Evolutionary conservation across 2,329 filamentous ascomycete genomes (phyloP).

Genomic region (Claviceps sp.): DNA sequence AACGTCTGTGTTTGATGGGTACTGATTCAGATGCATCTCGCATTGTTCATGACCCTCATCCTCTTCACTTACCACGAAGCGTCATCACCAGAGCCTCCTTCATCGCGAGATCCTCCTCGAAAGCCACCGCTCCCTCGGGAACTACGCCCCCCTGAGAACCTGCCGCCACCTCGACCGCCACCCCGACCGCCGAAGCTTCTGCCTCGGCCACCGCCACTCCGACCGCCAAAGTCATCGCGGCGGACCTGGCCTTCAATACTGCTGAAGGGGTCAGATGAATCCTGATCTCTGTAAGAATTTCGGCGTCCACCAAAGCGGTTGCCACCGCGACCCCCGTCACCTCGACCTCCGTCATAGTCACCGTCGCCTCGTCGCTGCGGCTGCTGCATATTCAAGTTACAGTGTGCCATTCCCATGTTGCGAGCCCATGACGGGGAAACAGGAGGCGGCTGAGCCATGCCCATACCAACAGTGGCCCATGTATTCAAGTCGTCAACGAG

Average conservation of each 20-base stretch:
- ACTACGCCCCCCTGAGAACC: neutral
- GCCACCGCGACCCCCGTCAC: slow-evolving; percentile 9
- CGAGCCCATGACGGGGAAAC: slow-evolving; percentile 15
- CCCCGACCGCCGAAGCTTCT: slow-evolving; percentile 4
- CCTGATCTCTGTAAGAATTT: slow-evolving; percentile 3
- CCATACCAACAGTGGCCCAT: slow-evolving; percentile 38
- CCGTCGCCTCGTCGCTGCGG: slow-evolving; percentile 1
- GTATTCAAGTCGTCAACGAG: slow-evolving; percentile 38
- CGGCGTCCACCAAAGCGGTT: slow-evolving; percentile 6
- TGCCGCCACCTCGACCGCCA: slow-evolving; percentile 9
- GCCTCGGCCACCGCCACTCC: slow-evolving; percentile 10
- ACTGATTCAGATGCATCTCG: neutral
- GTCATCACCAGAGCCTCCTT: neutral
- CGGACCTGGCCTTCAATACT: slow-evolving; percentile 14
- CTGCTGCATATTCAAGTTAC: slow-evolving; percentile 23
- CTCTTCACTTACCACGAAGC: slow-evolving; percentile 1
- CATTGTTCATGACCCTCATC: neutral
- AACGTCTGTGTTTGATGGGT: neutral
- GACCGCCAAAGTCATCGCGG: slow-evolving; percentile 14
- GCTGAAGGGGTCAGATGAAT: slow-evolving; percentile 14
- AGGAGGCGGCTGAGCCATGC: slow-evolving; percentile 34
- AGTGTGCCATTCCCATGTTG: slow-evolving; percentile 19
- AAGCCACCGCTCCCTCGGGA: neutral
- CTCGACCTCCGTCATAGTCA: slow-evolving; percentile 7
- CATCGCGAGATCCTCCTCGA: neutral